Evolutionary conservation across 2,329 filamentous ascomycete species (phyloP).

Genomic region (Berkeleyomyces rouxiae): DNA sequence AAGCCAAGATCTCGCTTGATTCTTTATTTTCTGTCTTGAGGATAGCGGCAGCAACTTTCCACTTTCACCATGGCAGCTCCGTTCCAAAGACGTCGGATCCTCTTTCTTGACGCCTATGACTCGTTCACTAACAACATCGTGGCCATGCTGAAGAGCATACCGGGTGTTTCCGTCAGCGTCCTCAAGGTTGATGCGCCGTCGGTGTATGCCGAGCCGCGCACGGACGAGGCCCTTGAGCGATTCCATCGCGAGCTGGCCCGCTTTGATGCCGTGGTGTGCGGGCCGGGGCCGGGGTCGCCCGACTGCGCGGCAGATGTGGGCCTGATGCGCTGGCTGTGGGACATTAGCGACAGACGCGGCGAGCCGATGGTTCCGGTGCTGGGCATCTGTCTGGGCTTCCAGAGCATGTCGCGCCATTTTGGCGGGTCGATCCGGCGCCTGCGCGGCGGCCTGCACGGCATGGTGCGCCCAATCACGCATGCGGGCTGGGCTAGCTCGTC

Average conservation of each 20-base stretch:
- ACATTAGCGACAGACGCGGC: slow-evolving; percentile 22
- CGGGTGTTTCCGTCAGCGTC: slow-evolving; percentile 47
- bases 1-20: not conserved
- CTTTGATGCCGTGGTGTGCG: slow-evolving; percentile 77
- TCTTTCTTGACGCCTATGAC: slow-evolving; percentile 92
- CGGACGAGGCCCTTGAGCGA: slow-evolving; percentile 25
- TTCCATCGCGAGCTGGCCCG: slow-evolving; percentile 26
- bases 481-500: not conserved
- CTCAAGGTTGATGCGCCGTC: slow-evolving; percentile 53
- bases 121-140: slow-evolving; percentile 95
- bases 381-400: slow-evolving; percentile 80
- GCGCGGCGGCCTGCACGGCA: slow-evolving; percentile 62
- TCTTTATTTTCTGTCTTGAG: not conserved
- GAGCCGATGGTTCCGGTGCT: slow-evolving; percentile 55
- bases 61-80: slow-evolving; percentile 16
- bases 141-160: slow-evolving; percentile 54
- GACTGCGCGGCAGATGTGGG: slow-evolving; percentile 59
- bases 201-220: slow-evolving; percentile 25
- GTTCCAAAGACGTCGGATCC: slow-evolving; percentile 32
- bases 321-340: slow-evolving; percentile 63
- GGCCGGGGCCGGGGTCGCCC: slow-evolving; percentile 78
- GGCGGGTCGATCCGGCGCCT: slow-evolving; percentile 51
- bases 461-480: slow-evolving; percentile 54
- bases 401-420: slow-evolving; percentile 56
- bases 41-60: not conserved